Conservation (phyloP, 352 stramenopile genomes). For the Nothophytophthora sp. region DNA sequence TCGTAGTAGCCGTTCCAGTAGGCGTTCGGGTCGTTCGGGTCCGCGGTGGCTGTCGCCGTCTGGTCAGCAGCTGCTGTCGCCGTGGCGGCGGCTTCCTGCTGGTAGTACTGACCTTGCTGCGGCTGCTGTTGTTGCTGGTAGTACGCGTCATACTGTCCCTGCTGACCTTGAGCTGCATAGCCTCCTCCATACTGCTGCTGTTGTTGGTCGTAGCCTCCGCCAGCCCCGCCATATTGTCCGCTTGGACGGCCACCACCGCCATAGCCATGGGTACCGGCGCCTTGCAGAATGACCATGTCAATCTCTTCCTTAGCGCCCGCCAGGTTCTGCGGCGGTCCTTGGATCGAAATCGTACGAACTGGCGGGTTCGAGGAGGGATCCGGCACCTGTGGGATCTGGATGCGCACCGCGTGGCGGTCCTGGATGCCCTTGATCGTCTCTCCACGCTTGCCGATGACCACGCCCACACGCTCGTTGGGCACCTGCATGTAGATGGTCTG, state of each 20-base stretch:
- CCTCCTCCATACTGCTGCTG: slow-evolving; percentile 52
- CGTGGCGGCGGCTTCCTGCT: slow-evolving; percentile 32
- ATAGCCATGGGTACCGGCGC: slow-evolving; percentile 50
- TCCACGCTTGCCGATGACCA: slow-evolving; percentile 92
- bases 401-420: slow-evolving; percentile 73
- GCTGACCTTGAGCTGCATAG: slow-evolving; percentile 47
- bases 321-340: slow-evolving; percentile 60
- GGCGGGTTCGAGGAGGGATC: slow-evolving; percentile 87
- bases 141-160: slow-evolving; percentile 65
- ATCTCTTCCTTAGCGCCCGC: slow-evolving; percentile 77
- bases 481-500: slow-evolving; percentile 90
- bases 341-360: slow-evolving; percentile 86
- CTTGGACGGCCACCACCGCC: slow-evolving; percentile 17
- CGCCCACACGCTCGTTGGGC: slow-evolving; percentile 88
- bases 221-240: slow-evolving; percentile 26
- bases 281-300: slow-evolving; percentile 79
- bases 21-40: slow-evolving; percentile 87
- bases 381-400: slow-evolving; percentile 91
- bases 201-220: slow-evolving; percentile 48
- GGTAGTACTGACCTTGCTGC: slow-evolving; percentile 60
- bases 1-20: slow-evolving; percentile 92
- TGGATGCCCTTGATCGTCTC: slow-evolving; percentile 92
- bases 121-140: slow-evolving; percentile 84
- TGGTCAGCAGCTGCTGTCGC: slow-evolving; percentile 18
- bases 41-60: slow-evolving; percentile 34